Evolutionary conservation across 2,329 filamentous ascomycete genomes (phyloP), one percentile per base, ranked within the genome.

Genomic region (Fusarium caatingaense): DNA sequence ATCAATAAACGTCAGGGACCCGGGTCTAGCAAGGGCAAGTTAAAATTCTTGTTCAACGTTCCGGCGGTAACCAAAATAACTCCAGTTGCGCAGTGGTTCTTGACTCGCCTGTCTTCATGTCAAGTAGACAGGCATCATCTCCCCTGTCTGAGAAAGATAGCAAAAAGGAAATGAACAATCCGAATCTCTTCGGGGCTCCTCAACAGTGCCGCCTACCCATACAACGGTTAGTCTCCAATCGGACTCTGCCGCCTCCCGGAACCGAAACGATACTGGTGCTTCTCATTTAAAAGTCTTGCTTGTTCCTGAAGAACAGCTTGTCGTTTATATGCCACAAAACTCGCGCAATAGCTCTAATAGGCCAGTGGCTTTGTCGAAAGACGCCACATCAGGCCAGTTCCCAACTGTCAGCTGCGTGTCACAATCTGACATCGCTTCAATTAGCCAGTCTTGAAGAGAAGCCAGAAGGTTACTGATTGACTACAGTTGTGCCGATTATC

Each of bases 121-220:
- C 32, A 20, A 49, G 41, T 27, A 49, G 30, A 25, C 40, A 51
- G 42, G 44, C 16, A 37, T 53, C 20, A n/a, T 63, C 27, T 53
- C 37, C 23, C 10, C 23, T 51, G 30, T 21, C 61, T 32, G 30
- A 27, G 16, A n/a, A 34, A 41, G n/a, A 42, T 15, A 45, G 13
- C 10, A 18, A 23, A 64, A 64, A 49, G 32, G 37, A 63, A 53
- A 32, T 23, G 45, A 57, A 48, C 23, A 32, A 69, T 53, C 68
- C 68, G 64, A 71, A 71, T 54, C 46, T 65, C 51, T 32, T 72
- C 68, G 64, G 64, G 68, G 61, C 50, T 50, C 34, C 37, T 45
- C 60, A 57, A 37, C 45, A 46, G 55, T 56, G 23, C 57, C 47
- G 42, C 44, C 28, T 49, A 42, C 25, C 51, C 27, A 23, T 23